Evolutionary conservation across 2,329 filamentous ascomycete genomes (phyloP).

Genomic region (Teratosphaeria viscida): DNA sequence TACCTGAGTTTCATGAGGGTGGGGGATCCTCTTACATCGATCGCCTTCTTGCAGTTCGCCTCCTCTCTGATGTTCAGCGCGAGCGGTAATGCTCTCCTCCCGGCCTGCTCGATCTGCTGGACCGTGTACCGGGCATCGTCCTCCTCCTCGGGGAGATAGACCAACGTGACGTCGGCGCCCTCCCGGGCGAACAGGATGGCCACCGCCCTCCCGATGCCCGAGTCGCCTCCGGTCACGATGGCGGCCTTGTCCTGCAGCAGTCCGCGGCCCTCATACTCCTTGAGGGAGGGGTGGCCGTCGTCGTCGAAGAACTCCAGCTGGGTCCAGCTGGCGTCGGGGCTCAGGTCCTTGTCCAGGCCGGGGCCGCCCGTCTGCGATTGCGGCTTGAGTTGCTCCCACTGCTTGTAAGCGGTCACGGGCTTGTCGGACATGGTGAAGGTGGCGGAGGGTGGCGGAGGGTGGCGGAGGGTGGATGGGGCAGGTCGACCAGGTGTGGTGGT

Average conservation of each 20-base stretch:
- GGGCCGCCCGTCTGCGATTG: conserved; percentile 24
- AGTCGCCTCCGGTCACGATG: conserved; percentile 72
- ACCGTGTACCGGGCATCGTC: conserved; percentile 66
- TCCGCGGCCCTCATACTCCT: conserved; percentile 57
- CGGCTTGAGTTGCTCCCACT: conserved; percentile 10
- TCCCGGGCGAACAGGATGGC: conserved; percentile 73
- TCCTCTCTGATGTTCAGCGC: conserved; percentile 54
- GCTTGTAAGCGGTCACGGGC: conserved; percentile 16
- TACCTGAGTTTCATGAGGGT: not conserved
- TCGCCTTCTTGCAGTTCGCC: conserved; percentile 58
- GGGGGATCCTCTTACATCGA: conserved; percentile 34
- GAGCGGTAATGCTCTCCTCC: conserved; percentile 54
- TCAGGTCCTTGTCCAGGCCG: conserved; percentile 22
- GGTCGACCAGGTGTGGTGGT: not conserved
- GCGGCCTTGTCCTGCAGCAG: conserved; percentile 68
- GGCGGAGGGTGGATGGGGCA: not conserved
- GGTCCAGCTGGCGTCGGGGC: conserved; percentile 23
- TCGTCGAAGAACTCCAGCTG: conserved; percentile 24
- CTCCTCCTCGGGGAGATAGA: conserved; percentile 66
- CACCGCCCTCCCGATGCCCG: conserved; percentile 65
- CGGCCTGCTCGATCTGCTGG: conserved; percentile 55
- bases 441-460: not conserved
- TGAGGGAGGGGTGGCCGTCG: conserved; percentile 22
- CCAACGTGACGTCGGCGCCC: conserved; percentile 62
- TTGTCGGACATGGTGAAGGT: not conserved